Evolutionary conservation across 805 yeast species (phyloP).

Genomic region (Saccharomycopsis oosterbeekiorum): DNA sequence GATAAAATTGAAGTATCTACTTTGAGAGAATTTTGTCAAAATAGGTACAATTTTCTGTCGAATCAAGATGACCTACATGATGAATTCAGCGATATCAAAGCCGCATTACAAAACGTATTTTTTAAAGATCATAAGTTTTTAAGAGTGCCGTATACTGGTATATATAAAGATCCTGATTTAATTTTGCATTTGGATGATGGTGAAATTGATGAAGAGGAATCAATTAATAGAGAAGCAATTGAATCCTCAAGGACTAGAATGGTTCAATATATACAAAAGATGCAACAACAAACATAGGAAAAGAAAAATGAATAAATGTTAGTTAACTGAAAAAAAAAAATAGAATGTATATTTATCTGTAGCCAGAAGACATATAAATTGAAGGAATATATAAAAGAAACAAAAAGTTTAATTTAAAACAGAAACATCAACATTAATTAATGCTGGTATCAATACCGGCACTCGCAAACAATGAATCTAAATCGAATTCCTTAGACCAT

Average conservation of each 20-base stretch:
- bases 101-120: not conserved
- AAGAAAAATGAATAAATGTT: not conserved
- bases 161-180: conserved; percentile 16
- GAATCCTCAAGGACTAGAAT: not conserved
- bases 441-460: conserved; percentile 22
- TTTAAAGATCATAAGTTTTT: conserved; percentile 2
- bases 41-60: not conserved
- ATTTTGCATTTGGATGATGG: not conserved
- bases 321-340: too few relatives aligned
- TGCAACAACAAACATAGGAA: not conserved
- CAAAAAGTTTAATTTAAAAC: not conserved
- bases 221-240: not conserved
- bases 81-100: not conserved
- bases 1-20: not conserved
- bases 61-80: not conserved
- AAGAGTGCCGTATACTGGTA: conserved; percentile 11
- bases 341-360: not conserved
- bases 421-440: not conserved
- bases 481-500: conserved; percentile 92
- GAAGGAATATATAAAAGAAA: not conserved
- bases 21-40: not conserved
- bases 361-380: not conserved
- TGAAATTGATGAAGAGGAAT: not conserved
- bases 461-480: conserved; percentile 63
- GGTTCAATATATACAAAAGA: not conserved